Base-by-base conservation (phyloP, 1,284 basidiomycete species). In the Malassezia cuniculi region DNA sequence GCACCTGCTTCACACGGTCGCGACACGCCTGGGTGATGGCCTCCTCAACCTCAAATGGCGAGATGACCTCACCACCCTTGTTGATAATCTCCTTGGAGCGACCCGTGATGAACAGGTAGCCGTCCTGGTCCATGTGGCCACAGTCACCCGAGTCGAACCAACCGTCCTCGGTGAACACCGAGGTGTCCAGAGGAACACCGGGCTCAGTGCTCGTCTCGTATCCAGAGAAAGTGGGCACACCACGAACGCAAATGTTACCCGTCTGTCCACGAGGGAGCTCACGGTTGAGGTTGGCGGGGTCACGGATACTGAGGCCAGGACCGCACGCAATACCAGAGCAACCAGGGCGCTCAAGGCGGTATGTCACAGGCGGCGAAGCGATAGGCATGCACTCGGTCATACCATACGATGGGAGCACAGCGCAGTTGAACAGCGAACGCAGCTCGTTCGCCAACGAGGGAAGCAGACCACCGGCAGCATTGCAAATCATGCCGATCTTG, bases 321-420 rank as follows among this genome's bases (percentile, higher is more conserved):
- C 63, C 63, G 25, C 63, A 66, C 6, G 63, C 63, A 18, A 66
- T 39, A 42, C 63, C 63, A 4, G 61, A 65, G 30, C 61, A 65
- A 19, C 63, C 63, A 19, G 63, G 63, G 11, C 63, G 57, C 31
- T 66, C 63, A 25, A 66, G 55, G 43, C 65, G 54, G 47, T 66
- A 66, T 38, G 60, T 54, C 27, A 59, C 55, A 4, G 60, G 63
- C 5, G 63, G 63, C 27, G 63, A 66, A 7, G 63, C 63, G 44
- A 66, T 66, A 28, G 63, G 63, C 63, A 66, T 66, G 41, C 63
- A 66, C 36, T 66, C 63, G 5, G 63, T 66, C 63, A 66, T 66
- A 22, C 63, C 63, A 47, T 66, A 66, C 31, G 63, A 66, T 4
- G 63, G 63, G 17, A 66, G 54, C 20, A 66, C 63, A 8, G 61